A percentile compares a stretch with the other conserved stretches of the same genome.
These are phyloP conservation scores for Stipa capillata DNA, from an alignment of 176 grass and related monocot genomes.

Conservation along the genomic window DNA sequence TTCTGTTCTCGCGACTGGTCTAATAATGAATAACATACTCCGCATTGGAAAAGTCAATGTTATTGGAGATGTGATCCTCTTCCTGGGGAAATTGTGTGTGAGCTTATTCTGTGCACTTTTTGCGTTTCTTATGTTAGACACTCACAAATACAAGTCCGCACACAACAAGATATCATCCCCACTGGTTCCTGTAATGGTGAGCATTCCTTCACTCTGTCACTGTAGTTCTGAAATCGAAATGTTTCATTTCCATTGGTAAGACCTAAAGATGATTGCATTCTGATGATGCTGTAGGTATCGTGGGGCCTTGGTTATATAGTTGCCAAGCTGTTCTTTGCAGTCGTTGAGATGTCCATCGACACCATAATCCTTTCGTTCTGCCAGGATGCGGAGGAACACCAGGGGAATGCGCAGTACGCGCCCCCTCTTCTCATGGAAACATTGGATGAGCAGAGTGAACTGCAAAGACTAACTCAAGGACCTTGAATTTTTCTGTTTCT, in stretches of 20 bases:
- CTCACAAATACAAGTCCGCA: slow-evolving; percentile 90
- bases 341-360: slow-evolving; percentile 98
- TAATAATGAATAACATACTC: slow-evolving; percentile 99
- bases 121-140: slow-evolving; percentile 91
- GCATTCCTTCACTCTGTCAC: not conserved
- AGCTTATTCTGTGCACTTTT: slow-evolving; percentile 93
- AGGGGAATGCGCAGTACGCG: slow-evolving; percentile 74
- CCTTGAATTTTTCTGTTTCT: slow-evolving; percentile 23
- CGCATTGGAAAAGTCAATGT: slow-evolving; percentile 96
- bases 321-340: slow-evolving; percentile 87
- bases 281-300: slow-evolving; percentile 46
- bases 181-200: slow-evolving; percentile 82
- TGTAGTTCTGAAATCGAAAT: not conserved
- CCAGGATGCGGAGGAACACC: slow-evolving; percentile 94
- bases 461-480: slow-evolving; percentile 91
- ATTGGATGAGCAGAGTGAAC: slow-evolving; percentile 67
- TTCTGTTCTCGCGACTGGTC: slow-evolving; percentile 77
- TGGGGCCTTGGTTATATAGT: slow-evolving; percentile 86
- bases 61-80: slow-evolving; percentile 96
- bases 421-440: slow-evolving; percentile 94
- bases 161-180: slow-evolving; percentile 97
- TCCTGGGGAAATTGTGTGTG: slow-evolving; percentile 86
- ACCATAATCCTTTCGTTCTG: slow-evolving; percentile 98
- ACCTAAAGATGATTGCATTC: not conserved
- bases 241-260: not conserved